Percentiles rank a stretch among this genome's conserved stretches.
These are phyloP conservation scores for Candida nemodendra DNA, from an alignment of 805 yeast species.

Conservation along the genomic window DNA sequence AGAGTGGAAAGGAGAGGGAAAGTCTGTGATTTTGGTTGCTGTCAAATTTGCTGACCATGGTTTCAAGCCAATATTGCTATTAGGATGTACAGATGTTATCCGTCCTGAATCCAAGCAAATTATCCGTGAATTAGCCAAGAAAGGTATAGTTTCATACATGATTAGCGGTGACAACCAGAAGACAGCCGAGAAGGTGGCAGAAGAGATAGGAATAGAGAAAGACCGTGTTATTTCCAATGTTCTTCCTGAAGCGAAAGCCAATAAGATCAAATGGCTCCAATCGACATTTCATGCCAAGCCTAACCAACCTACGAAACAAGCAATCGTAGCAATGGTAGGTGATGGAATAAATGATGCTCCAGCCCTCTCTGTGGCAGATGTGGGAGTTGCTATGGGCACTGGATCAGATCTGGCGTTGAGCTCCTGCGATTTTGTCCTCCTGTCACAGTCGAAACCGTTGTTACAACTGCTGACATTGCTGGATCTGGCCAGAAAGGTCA, in stretches of 20 bases:
- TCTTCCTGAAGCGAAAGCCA: slow-evolving; percentile 70
- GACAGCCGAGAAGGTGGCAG: slow-evolving; percentile 69
- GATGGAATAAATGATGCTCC: slow-evolving; percentile 87
- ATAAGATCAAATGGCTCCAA: slow-evolving; percentile 55
- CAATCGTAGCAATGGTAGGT: slow-evolving; percentile 72
- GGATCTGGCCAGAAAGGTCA: slow-evolving; percentile 48
- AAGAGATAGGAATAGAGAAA: slow-evolving; percentile 54
- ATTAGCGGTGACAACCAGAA: slow-evolving; percentile 69
- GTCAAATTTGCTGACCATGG: slow-evolving; percentile 33
- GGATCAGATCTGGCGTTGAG: slow-evolving; percentile 77
- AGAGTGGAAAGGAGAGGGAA: slow-evolving; percentile 61
- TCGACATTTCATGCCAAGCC: slow-evolving; percentile 32
- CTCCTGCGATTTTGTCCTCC: slow-evolving; percentile 69
- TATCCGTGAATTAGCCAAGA: slow-evolving; percentile 38
- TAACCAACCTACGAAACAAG: slow-evolving; percentile 18
- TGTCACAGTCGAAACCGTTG: slow-evolving; percentile 52
- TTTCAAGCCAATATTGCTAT: slow-evolving; percentile 42
- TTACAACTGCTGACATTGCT: slow-evolving; percentile 54
- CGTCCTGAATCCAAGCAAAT: slow-evolving; percentile 57
- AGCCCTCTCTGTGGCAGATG: slow-evolving; percentile 70
- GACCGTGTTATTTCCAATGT: slow-evolving; percentile 65
- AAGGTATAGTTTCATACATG: slow-evolving; percentile 64
- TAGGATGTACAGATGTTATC: slow-evolving; percentile 62
- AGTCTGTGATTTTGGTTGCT: slow-evolving; percentile 61
- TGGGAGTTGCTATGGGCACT: slow-evolving; percentile 73